Percentiles rank a stretch among this genome's conserved stretches.
These are phyloP conservation scores for Aspergillus sp. DNA, from an alignment of 2,329 filamentous ascomycete genomes.

Conservation along the genomic window DNA sequence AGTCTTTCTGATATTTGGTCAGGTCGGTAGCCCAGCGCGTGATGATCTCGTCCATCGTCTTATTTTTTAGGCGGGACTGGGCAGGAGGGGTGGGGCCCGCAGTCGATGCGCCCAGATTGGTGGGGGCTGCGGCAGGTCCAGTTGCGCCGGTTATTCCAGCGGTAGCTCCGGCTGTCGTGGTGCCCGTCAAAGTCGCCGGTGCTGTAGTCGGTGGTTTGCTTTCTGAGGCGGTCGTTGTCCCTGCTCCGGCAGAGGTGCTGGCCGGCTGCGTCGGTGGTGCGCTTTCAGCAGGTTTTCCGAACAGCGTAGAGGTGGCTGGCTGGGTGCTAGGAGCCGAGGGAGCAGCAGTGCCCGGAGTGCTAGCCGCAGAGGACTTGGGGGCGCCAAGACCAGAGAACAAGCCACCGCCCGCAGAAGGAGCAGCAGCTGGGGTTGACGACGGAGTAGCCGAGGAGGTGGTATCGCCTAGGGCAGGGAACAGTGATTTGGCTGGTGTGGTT, in stretches of 20 bases:
- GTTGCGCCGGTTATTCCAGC: conserved; percentile 22
- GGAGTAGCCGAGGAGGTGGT: conserved; percentile 23
- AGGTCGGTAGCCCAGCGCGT: conserved; percentile 93
- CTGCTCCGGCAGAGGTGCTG: conserved; percentile 7
- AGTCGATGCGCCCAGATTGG: conserved; percentile 60
- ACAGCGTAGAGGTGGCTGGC: conserved; percentile 14
- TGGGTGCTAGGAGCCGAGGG: conserved; percentile 20
- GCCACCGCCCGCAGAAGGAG: conserved; percentile 16
- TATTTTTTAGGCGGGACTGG: conserved; percentile 88
- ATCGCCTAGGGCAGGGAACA: conserved; percentile 23
- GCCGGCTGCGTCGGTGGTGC: conserved; percentile 16
- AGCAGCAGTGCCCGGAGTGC: conserved; percentile 20
- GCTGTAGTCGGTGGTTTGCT: conserved; percentile 15
- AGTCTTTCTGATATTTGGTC: conserved; percentile 93
- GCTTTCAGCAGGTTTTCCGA: conserved; percentile 15
- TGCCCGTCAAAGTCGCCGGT: conserved; percentile 16
- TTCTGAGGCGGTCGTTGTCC: conserved; percentile 23
- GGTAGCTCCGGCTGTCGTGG: conserved; percentile 20
- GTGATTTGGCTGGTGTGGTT: conserved; percentile 27
- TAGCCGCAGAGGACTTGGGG: conserved; percentile 21
- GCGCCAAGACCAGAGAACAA: conserved; percentile 23
- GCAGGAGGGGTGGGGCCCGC: conserved; percentile 68
- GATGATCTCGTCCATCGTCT: conserved; percentile 98
- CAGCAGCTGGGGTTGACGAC: conserved; percentile 24
- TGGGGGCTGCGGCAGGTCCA: conserved; percentile 23